These are phyloP conservation scores for Pythium aquatile DNA, from an alignment of 352 stramenopile species.

Conservation along the genomic window DNA sequence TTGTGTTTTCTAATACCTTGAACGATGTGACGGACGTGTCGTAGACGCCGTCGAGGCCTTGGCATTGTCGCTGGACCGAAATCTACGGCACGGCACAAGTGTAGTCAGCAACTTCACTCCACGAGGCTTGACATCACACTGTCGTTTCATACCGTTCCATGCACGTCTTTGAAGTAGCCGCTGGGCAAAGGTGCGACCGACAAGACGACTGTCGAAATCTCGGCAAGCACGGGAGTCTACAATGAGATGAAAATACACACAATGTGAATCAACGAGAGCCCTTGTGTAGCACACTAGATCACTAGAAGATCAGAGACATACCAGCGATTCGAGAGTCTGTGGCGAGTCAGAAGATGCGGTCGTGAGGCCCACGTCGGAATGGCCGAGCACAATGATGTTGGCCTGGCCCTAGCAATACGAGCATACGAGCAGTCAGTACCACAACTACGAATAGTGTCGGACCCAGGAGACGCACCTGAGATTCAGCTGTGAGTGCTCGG, in stretches of 20 bases:
- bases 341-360: neutral
- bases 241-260: neutral
- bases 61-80: constrained; percentile 37
- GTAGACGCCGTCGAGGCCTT: constrained; percentile 26
- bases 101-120: neutral
- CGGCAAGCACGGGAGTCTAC: constrained; percentile 44
- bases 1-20: constrained; percentile 71
- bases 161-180: constrained; percentile 76
- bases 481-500: constrained; percentile 52
- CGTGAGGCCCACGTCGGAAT: constrained; percentile 45
- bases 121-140: neutral
- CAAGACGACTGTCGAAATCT: constrained; percentile 61
- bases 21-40: constrained; percentile 43
- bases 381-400: constrained; percentile 60
- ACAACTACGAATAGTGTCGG: too few species aligned
- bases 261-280: neutral
- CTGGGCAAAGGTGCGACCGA: constrained; percentile 50
- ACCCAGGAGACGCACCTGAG: constrained; percentile 30
- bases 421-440: constrained; percentile 10
- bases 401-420: constrained; percentile 23
- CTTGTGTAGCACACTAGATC: too few species aligned
- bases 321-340: constrained; percentile 5
- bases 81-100: constrained; percentile 29
- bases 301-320: neutral
- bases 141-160: constrained; percentile 49